Evolutionary conservation across 306 rosid species (phyloP).

Genomic region (Sindora glabra): DNA sequence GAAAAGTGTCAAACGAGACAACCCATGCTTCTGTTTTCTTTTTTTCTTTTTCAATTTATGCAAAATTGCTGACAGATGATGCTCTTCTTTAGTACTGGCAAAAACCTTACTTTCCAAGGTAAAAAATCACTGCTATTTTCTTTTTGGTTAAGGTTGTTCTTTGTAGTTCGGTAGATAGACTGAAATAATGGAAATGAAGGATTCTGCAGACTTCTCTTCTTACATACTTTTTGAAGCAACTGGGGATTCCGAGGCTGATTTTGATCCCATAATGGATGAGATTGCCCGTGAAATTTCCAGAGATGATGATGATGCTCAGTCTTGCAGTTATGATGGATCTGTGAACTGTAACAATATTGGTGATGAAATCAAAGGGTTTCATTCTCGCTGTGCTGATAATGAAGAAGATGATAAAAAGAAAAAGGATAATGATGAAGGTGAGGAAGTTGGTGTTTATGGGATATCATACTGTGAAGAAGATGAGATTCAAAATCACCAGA

Average conservation of each 20-base stretch:
- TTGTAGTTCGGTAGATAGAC: background rate
- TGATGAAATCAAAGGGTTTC: constrained; percentile 9
- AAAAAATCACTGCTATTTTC: background rate
- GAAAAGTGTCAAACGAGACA: constrained; percentile 18
- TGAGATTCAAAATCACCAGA: constrained; percentile 21
- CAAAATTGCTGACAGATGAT: background rate
- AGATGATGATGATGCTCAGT: constrained; percentile 52
- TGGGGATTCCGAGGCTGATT: constrained; percentile 68
- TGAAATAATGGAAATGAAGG: constrained; percentile 12
- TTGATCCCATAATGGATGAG: constrained; percentile 10
- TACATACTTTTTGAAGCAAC: constrained; percentile 54
- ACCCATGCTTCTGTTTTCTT: background rate
- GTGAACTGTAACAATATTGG: background rate
- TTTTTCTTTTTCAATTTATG: background rate
- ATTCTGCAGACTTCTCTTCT: constrained; percentile 29
- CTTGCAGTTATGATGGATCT: constrained; percentile 50
- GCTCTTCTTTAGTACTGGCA: background rate
- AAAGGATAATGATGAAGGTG: constrained; percentile 7
- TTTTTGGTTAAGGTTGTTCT: background rate
- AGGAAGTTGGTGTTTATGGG: constrained; percentile 9
- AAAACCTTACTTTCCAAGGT: background rate
- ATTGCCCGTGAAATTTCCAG: background rate
- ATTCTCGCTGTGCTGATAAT: constrained; percentile 2
- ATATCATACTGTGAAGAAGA: constrained; percentile 23
- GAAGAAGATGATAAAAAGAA: background rate